Evolutionary conservation across 176 grass and related monocot genomes (phyloP).

Genomic region (maize (Zea mays)): Zm-B73-REFERENCE-NAM-5.0 NC_050099.1:161400001-161400500

Average conservation of each 20-base stretch:
- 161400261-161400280: not conserved
- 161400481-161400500: not conserved
- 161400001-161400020: slow-evolving; percentile 58
- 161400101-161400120: not conserved
- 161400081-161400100: slow-evolving; percentile 69
- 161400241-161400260: not conserved
- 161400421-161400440: not conserved
- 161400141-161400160: not conserved
- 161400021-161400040: slow-evolving; percentile 77
- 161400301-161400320: not conserved
- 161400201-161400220: too few relatives aligned
- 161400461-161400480: not conserved
- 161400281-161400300: not conserved
- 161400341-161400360: not conserved
- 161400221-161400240: not conserved
- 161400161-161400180: not conserved
- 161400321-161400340: not conserved
- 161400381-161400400: not conserved
- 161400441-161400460: not conserved
- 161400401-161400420: not conserved
- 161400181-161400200: not conserved
- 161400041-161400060: slow-evolving; percentile 84
- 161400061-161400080: slow-evolving; percentile 52
- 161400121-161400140: not conserved
- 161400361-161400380: not conserved